Conservation (phyloP, 768 basidiomycete species). For the Amyloporia xantha region DNA sequence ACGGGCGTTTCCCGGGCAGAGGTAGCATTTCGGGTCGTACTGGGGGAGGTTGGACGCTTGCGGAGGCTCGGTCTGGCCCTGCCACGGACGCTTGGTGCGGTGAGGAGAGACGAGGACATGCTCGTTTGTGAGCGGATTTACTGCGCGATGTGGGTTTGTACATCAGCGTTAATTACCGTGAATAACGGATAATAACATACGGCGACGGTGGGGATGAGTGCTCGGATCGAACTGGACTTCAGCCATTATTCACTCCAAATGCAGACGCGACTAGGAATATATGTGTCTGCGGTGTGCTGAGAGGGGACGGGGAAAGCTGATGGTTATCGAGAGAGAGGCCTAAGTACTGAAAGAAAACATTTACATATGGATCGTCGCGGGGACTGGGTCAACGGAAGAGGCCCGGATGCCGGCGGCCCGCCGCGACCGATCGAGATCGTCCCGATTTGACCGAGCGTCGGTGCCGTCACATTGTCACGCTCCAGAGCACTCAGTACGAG, state of each 20-base stretch:
- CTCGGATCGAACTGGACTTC: constrained; percentile 45
- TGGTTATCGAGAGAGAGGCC: too few species aligned
- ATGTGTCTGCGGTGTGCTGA: too few species aligned
- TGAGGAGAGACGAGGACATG: constrained; percentile 85
- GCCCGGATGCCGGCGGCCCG: too few species aligned
- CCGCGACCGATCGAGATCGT: too few species aligned
- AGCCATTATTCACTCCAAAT: too few species aligned
- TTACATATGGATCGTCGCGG: background rate
- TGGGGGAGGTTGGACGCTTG: constrained; percentile 44
- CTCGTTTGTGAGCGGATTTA: constrained; percentile 74
- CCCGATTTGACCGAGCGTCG: background rate
- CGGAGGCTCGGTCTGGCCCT: constrained; percentile 74
- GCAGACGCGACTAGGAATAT: too few species aligned
- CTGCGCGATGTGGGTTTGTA: constrained; percentile 30
- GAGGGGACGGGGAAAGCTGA: too few species aligned
- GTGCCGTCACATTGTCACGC: background rate
- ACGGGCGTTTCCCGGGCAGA: constrained; percentile 81
- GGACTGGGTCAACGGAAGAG: too few species aligned
- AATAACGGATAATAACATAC: constrained; percentile 31
- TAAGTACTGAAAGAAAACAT: background rate
- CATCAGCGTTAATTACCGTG: background rate
- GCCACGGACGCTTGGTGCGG: constrained; percentile 87
- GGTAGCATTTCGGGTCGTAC: constrained; percentile 73
- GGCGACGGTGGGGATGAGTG: constrained; percentile 63
- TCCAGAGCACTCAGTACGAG: background rate